Percentiles rank a stretch among this genome's conserved stretches.
Conservation (phyloP, 2,329 filamentous ascomycete species). For the Juglanconis sp. region DNA sequence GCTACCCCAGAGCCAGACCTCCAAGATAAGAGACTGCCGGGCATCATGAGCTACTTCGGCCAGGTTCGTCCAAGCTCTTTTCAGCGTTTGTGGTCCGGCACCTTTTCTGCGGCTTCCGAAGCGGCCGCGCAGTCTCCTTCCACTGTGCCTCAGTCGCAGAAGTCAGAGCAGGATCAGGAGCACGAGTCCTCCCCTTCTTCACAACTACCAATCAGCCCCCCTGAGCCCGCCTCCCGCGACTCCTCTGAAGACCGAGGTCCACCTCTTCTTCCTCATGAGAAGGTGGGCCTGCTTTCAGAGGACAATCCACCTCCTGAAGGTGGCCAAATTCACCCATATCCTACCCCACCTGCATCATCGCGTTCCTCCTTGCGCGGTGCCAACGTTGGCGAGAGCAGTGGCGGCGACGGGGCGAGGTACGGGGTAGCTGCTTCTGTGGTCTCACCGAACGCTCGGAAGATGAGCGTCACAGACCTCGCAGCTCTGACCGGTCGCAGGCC, state of each 20-base stretch:
- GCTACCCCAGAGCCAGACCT: constrained; percentile 92
- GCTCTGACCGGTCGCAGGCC: constrained; percentile 40
- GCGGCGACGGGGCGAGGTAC: constrained; percentile 31
- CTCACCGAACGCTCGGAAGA: constrained; percentile 36
- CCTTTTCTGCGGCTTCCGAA: constrained; percentile 37
- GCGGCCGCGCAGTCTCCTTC: constrained; percentile 32
- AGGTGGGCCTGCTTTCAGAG: constrained; percentile 28
- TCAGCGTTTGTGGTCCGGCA: constrained; percentile 43
- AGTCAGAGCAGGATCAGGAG: constrained; percentile 11
- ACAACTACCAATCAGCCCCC: constrained; percentile 23
- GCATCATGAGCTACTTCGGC: constrained; percentile 96
- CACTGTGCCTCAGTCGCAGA: constrained; percentile 21
- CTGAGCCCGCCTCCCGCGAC: constrained; percentile 21
- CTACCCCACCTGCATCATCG: constrained; percentile 56
- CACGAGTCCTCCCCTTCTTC: constrained; percentile 19
- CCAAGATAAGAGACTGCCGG: constrained; percentile 89
- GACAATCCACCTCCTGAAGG: constrained; percentile 29
- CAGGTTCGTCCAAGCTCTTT: constrained; percentile 94
- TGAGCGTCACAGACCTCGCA: constrained; percentile 42
- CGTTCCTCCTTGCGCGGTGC: constrained; percentile 42
- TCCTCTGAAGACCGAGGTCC: constrained; percentile 24
- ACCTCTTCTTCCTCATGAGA: constrained; percentile 39
- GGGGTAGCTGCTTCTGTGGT: constrained; percentile 31
- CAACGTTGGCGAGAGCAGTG: constrained; percentile 39
- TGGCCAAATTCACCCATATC: constrained; percentile 44